Conservation (phyloP, 78 protist genomes). For the Fonticula alba region DNA sequence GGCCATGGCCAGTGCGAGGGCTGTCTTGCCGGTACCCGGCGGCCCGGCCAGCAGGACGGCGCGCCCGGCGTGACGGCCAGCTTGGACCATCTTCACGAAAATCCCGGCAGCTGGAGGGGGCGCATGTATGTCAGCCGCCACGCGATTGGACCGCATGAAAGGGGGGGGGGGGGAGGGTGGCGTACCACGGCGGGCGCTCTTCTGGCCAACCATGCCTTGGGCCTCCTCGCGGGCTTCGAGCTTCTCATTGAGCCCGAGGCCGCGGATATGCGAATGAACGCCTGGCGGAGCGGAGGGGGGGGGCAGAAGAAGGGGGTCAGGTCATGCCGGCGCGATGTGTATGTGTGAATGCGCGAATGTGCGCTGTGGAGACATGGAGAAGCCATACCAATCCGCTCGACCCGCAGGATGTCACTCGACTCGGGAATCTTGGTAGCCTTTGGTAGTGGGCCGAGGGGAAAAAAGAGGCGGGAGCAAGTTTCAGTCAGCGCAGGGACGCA, state of each 20-base stretch:
- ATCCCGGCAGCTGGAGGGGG: conserved; percentile 77
- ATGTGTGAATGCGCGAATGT: background rate
- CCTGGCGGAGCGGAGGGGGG: background rate
- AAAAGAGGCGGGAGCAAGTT: too few species aligned
- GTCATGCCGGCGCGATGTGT: background rate
- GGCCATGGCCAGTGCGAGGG: conserved; percentile 80
- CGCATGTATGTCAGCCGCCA: too few species aligned
- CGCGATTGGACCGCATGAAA: too few species aligned
- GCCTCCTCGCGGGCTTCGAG: conserved; percentile 9
- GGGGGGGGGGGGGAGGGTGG: conserved; percentile 9
- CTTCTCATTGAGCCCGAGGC: conserved; percentile 78
- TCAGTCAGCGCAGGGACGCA: too few species aligned
- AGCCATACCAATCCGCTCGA: conserved; percentile 15
- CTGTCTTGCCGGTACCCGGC: conserved; percentile 95
- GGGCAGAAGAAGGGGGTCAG: background rate
- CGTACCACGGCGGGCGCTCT: conserved; percentile 50
- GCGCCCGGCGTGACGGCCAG: conserved; percentile 97
- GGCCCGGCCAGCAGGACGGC: conserved; percentile 96
- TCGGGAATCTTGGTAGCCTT: too few species aligned
- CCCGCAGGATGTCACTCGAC: conserved; percentile 3
- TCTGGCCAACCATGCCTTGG: conserved; percentile 77
- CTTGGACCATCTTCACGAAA: conserved; percentile 70
- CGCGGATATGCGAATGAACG: conserved; percentile 93
- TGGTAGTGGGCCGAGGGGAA: too few species aligned
- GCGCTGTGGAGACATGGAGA: too few species aligned